Evolutionary conservation across 73 alveolate genomes (phyloP).

Genomic region (Breviolum minutum): DNA sequence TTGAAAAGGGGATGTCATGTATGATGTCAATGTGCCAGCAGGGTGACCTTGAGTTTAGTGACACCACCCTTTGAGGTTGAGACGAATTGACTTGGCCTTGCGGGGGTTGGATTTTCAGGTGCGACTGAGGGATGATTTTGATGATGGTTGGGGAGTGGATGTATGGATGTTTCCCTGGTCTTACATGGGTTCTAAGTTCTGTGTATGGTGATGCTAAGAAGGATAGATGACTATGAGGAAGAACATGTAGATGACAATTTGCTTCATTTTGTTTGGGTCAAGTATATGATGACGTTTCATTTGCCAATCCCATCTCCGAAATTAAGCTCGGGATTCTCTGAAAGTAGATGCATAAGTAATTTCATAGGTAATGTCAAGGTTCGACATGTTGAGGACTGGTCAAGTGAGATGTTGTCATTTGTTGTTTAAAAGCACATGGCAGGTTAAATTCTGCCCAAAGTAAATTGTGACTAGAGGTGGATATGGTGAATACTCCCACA

Average conservation of each 20-base stretch:
- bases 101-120: slow-evolving; percentile 80
- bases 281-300: too few relatives aligned
- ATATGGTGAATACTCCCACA: too few relatives aligned
- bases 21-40: not conserved
- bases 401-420: too few relatives aligned
- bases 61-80: not conserved
- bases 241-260: not conserved
- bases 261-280: not conserved
- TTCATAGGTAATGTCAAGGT: too few relatives aligned
- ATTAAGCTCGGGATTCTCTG: too few relatives aligned
- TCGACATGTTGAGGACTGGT: too few relatives aligned
- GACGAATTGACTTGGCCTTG: slow-evolving; percentile 62
- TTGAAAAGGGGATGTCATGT: not conserved
- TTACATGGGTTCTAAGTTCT: not conserved
- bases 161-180: not conserved
- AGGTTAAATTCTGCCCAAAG: too few relatives aligned
- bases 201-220: not conserved
- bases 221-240: too few relatives aligned
- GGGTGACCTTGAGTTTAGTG: not conserved
- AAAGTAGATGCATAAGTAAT: too few relatives aligned
- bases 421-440: too few relatives aligned
- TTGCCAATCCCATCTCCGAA: too few relatives aligned
- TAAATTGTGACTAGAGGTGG: too few relatives aligned
- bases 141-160: not conserved
- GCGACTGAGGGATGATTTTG: not conserved